Conservation (phyloP, 441 rosid genomes). For the Gossypium aridum region DNA sequence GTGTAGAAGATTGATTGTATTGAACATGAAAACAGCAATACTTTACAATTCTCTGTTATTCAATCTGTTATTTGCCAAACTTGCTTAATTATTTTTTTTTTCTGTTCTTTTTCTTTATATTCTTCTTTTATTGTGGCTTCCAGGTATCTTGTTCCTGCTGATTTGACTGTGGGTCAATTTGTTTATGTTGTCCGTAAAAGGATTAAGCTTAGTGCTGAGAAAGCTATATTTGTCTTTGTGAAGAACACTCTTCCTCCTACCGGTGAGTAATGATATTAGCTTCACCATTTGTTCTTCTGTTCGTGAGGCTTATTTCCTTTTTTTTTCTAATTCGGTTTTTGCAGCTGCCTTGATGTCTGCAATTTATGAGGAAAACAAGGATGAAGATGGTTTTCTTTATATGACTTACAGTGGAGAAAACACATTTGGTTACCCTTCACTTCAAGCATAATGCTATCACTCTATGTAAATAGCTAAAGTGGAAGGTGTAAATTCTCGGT, state of each 20-base stretch:
- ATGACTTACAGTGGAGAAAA: slow-evolving; percentile 75
- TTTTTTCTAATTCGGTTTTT: neutral
- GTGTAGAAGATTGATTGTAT: neutral
- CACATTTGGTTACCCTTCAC: slow-evolving; percentile 42
- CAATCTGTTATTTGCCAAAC: neutral
- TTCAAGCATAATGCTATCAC: neutral
- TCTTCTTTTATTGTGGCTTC: slow-evolving; percentile 5
- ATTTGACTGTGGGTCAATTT: slow-evolving; percentile 45
- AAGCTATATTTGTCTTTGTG: slow-evolving; percentile 43
- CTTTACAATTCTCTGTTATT: neutral
- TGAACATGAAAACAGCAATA: neutral
- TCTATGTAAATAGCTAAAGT: slow-evolving; percentile 16
- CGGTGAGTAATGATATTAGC: slow-evolving; percentile 18
- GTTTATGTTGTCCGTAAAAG: slow-evolving; percentile 53
- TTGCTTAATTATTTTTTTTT: neutral
- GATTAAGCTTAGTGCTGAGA: slow-evolving; percentile 48
- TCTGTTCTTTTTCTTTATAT: neutral
- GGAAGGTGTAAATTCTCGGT: slow-evolving; percentile 34
- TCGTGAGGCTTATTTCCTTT: neutral
- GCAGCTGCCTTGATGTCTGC: slow-evolving; percentile 64
- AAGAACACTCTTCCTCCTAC: slow-evolving; percentile 43
- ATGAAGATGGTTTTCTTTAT: slow-evolving; percentile 73
- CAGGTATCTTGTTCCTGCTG: slow-evolving; percentile 51
- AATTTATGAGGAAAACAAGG: slow-evolving; percentile 59
- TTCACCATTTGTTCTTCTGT: neutral